Evolutionary conservation across 129 eudicot species (phyloP), one percentile per base, ranked within the genome.

Genomic region (Erigeron canadensis): DNA sequence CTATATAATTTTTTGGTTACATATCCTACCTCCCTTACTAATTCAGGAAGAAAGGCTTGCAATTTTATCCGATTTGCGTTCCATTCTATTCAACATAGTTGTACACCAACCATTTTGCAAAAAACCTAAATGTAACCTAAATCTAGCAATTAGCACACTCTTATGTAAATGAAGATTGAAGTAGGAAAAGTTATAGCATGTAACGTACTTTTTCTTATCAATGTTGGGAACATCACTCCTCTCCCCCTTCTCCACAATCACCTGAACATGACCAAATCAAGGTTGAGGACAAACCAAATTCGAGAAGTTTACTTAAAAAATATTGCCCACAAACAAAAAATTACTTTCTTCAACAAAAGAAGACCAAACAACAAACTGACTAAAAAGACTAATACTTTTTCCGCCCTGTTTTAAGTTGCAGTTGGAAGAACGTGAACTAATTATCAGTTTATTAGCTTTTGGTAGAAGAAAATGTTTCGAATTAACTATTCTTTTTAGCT

Each of bases 211-310:
- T 74, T 82, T 82, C 77, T 82, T 82, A 75, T 82, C 83, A 10
- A 63, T 65, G 55, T 65, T 43, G 5, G 64, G 84, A 57, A 85
- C 84, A 69, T 85, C 90, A 53, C 86, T 82, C 77, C 81, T 82
- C 90, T 17, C 69, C 69, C 80, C 90, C 77, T 85, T 85, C 87
- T 85, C 90, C 46, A 85, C 90, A 53, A 86, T 86, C 70, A 84
- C 85, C 83, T 80, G 80, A 50, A 34, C 50, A n/a, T 46, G 61
- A 69, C 23, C 46, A 73, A 59, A 64, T 19, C 12, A 68, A 15
- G 61, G 39, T 72, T 59, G 46, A 48, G 22, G 9, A 40, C 38
- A 43, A 44, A 56, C 13, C 40, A 47, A 66, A 57, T 48, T 50
- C 55, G 46, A 23, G 12, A 47, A 62, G 23, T 37, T 45, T 5